A percentile compares a stretch with the other conserved stretches of the same genome.
Evolutionary conservation across 2,329 filamentous ascomycete genomes (phyloP).

Genomic region (Calcarisporium arbuscula): DNA sequence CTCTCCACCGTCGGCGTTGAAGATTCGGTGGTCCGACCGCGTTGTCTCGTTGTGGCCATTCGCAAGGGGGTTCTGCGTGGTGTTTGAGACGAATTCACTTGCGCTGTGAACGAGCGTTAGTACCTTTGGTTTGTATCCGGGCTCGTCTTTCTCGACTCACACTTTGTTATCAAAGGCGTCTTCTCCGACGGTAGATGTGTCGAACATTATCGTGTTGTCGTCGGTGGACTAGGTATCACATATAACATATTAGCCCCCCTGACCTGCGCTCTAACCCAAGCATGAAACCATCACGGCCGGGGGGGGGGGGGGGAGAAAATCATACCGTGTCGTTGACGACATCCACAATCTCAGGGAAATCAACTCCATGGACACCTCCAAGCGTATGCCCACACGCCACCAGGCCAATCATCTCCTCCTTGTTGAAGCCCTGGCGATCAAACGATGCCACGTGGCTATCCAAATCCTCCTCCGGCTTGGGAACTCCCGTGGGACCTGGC

Average conservation of each 20-base stretch:
- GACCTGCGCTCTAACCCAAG: no score
- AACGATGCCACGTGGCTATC: conserved; percentile 9
- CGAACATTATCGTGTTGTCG: conserved; percentile 10
- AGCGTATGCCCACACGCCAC: conserved; percentile 20
- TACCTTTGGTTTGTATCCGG: neutral
- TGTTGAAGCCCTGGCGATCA: conserved; percentile 13
- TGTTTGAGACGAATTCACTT: conserved; percentile 14
- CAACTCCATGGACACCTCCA: conserved; percentile 18
- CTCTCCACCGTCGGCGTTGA: conserved; percentile 13
- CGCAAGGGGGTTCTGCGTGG: conserved; percentile 15
- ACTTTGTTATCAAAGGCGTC: conserved; percentile 15
- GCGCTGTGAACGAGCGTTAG: conserved; percentile 5
- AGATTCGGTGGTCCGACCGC: conserved; percentile 15
- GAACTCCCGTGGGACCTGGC: conserved; percentile 9
- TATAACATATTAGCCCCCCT: no score
- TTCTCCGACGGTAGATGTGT: conserved; percentile 6
- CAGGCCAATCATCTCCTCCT: conserved; percentile 18
- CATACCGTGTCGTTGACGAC: conserved; percentile 7
- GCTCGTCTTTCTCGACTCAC: conserved; percentile 1
- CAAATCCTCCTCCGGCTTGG: conserved; percentile 8
- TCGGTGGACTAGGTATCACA: conserved; percentile 5
- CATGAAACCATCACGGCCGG: no score
- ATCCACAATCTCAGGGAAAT: conserved; percentile 18
- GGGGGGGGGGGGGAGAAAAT: no score
- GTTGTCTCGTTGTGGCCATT: conserved; percentile 16